Evolutionary conservation across 2,329 filamentous ascomycete species (phyloP), one percentile per base, ranked within the genome.

Genomic region (Cladosporium oxysporum): DNA sequence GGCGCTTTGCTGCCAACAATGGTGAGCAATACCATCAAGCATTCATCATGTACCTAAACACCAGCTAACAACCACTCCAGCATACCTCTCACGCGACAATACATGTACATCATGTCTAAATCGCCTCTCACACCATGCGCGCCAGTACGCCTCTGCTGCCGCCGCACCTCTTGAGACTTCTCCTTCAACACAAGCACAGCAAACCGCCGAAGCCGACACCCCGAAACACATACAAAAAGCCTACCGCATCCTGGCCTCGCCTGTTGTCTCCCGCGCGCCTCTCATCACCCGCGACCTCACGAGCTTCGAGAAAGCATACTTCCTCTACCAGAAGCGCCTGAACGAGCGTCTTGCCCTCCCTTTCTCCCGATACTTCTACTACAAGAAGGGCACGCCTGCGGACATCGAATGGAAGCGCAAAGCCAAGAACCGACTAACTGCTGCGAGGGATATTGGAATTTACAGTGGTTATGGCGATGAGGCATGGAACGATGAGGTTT

Each of bases 241-340:
- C 33, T 83, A 83, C 71, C 76, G 76, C 35, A 70, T 84, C 66
- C 78, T 80, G 59, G 84, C 88, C 66, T 91, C 92, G 69, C 84
- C 97, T 67, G 87, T 98, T 71, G 88, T 99, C 69, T 95, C 93
- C 55, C 92, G 95, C 31, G 88, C 95, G 58, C 95, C 95, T 7
- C 83, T 96, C 66, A 84, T 99, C 74, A 98, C 95, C 29, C 90
- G 91, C 71, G 84, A 90, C 68, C 88, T 94, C 63, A 91, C 91
- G 37, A 85, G 91, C 14, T 98, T 99, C 80, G 95, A 99, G 80
- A 91, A 92, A 76, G 85, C 94, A 69, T 98, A 90, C 81, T 97
- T 90, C 84, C 93, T 99, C 78, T 99, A 99, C 82, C 95, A 99
- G 82, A 94, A 94, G 74, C 92, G 95, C 16, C 85, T 99, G 67